Conservation (phyloP, 305 asterid species). For the Solanum hybrid region DNA sequence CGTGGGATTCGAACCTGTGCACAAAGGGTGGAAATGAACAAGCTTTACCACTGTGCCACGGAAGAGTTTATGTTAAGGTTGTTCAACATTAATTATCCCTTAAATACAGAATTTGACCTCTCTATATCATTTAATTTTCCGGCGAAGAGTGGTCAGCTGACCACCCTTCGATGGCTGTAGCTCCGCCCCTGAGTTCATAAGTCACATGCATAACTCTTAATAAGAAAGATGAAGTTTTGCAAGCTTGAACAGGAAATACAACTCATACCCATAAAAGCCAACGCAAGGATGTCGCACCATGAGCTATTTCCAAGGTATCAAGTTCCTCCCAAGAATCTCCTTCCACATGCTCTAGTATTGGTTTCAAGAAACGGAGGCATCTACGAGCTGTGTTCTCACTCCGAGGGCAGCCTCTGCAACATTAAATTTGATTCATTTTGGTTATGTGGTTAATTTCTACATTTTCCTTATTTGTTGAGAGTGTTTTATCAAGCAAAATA, state of each 20-base stretch:
- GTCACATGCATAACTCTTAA: neutral
- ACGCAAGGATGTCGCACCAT: slow-evolving; percentile 60
- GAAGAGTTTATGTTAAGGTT: too few species aligned
- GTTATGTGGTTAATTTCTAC: slow-evolving; percentile 29
- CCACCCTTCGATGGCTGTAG: too few species aligned
- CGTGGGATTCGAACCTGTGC: too few species aligned
- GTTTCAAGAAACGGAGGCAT: slow-evolving; percentile 58
- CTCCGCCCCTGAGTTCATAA: too few species aligned
- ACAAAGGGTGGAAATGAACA: too few species aligned
- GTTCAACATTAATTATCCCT: too few species aligned
- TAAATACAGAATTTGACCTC: too few species aligned
- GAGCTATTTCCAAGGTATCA: slow-evolving; percentile 45
- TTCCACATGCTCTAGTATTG: slow-evolving; percentile 42
- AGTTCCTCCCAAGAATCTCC: slow-evolving; percentile 99
- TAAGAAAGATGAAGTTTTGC: neutral
- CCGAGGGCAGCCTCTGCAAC: slow-evolving; percentile 90
- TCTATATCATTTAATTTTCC: too few species aligned
- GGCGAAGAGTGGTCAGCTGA: too few species aligned
- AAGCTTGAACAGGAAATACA: neutral
- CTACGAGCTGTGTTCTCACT: slow-evolving; percentile 59
- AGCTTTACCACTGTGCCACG: too few species aligned
- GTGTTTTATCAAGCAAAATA: neutral
- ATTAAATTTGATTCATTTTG: slow-evolving; percentile 55
- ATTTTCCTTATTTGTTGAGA: neutral
- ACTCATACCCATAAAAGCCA: slow-evolving; percentile 91